A percentile compares a stretch with the other conserved stretches of the same genome.
These are phyloP conservation scores for Ceriops decandra DNA, from an alignment of 345 rosid genomes.

Conservation along the genomic window DNA sequence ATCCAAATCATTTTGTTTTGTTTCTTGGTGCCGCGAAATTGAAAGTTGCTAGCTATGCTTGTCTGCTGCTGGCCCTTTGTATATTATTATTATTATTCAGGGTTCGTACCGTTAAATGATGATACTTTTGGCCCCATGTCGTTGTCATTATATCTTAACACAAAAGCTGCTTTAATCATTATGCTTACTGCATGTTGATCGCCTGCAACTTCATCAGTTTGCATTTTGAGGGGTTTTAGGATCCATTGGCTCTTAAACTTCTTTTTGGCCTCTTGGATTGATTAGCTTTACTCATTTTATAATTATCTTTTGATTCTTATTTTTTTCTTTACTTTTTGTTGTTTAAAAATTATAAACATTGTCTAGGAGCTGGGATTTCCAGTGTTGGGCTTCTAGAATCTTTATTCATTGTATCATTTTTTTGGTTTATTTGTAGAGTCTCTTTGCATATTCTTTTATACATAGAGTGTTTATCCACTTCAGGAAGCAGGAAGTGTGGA, in stretches of 20 bases:
- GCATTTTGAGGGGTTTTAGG: background rate
- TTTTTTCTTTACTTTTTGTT: too few relatives aligned
- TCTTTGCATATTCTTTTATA: background rate
- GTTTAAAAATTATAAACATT: too few relatives aligned
- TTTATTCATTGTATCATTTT: background rate
- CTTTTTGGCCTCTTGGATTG: conserved; percentile 17
- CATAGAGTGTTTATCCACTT: conserved; percentile 6
- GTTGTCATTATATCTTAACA: conserved; percentile 24
- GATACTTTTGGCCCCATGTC: conserved; percentile 14
- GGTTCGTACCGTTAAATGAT: background rate
- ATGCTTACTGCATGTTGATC: conserved; percentile 24
- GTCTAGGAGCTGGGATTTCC: too few relatives aligned
- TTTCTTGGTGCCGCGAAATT: background rate
- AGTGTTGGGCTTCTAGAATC: too few relatives aligned
- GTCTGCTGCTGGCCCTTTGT: background rate
- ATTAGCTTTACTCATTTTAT: background rate
- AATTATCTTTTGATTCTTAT: too few relatives aligned
- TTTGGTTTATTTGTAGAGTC: background rate
- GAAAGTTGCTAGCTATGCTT: conserved; percentile 1
- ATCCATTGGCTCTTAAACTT: conserved; percentile 11
- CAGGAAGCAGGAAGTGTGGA: conserved; percentile 16
- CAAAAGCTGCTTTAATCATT: conserved; percentile 25
- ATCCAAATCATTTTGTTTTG: conserved; percentile 12
- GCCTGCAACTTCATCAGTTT: conserved; percentile 14
- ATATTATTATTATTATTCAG: too few relatives aligned